These are phyloP conservation scores for Colletotrichum caudatum DNA, from an alignment of 2,329 filamentous ascomycete genomes.

Conservation along the genomic window DNA sequence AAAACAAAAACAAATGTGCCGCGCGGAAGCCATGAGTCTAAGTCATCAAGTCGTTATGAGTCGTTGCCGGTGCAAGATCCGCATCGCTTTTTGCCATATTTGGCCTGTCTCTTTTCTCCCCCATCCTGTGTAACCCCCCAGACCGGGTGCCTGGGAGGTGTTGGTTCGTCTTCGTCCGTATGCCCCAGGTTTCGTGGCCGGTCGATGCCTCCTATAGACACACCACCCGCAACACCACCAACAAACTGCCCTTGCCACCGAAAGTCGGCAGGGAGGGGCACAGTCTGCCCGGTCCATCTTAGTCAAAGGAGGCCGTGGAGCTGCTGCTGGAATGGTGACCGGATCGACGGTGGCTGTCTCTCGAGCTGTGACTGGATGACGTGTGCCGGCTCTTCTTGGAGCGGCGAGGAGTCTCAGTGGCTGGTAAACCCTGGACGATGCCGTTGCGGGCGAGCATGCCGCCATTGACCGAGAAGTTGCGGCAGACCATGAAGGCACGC, in stretches of 20 bases:
- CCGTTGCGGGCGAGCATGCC: conserved; percentile 84
- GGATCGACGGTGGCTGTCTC: conserved; percentile 62
- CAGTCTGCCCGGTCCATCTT: conserved; percentile 19
- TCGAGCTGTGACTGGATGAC: conserved; percentile 54
- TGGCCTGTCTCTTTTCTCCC: neutral
- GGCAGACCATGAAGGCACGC: conserved; percentile 96
- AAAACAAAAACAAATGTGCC: conserved; percentile 39
- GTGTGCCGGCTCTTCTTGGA: conserved; percentile 63
- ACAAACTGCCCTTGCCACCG: conserved; percentile 26
- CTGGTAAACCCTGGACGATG: conserved; percentile 75
- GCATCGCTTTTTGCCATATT: conserved; percentile 40
- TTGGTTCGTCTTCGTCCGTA: conserved; percentile 38
- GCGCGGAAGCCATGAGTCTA: conserved; percentile 42
- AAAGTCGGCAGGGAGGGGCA: conserved; percentile 33
- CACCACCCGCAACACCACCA: conserved; percentile 10
- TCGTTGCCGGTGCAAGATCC: conserved; percentile 45
- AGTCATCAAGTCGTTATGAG: conserved; percentile 43
- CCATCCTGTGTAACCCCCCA: neutral
- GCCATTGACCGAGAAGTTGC: conserved; percentile 96
- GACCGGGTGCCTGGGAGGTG: neutral
- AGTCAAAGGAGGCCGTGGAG: conserved; percentile 71
- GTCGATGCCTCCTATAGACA: conserved; percentile 52
- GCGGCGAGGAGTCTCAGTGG: conserved; percentile 62
- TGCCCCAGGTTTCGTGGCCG: conserved; percentile 52
- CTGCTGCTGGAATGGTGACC: conserved; percentile 73